Percentiles rank a stretch among this genome's conserved stretches.
These are phyloP conservation scores for Diaporthe australafricana DNA, from an alignment of 2,329 filamentous ascomycete species.

Conservation along the genomic window DNA sequence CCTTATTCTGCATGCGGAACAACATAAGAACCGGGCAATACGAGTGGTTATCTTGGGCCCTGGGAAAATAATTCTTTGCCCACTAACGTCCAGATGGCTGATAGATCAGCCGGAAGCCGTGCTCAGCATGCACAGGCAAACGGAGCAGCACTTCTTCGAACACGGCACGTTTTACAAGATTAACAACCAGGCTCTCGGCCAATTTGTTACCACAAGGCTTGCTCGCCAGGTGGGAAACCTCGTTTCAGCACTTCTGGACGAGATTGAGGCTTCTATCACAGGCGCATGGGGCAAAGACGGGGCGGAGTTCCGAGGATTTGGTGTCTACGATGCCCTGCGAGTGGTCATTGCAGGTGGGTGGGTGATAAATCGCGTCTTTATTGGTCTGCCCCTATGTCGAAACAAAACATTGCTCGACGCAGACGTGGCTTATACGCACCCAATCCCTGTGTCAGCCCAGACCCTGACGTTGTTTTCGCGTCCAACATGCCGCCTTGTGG, in stretches of 20 bases:
- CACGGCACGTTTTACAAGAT: slow-evolving; percentile 46
- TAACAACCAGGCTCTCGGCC: slow-evolving; percentile 44
- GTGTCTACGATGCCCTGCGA: slow-evolving; percentile 48
- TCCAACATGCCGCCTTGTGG: slow-evolving; percentile 36
- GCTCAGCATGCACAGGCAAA: slow-evolving; percentile 47
- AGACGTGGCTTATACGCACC: slow-evolving; percentile 2
- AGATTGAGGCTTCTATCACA: slow-evolving; percentile 42
- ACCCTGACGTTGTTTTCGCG: slow-evolving; percentile 37
- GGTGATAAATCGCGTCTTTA: slow-evolving; percentile 45
- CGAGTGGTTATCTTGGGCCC: slow-evolving; percentile 42
- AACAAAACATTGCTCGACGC: neutral
- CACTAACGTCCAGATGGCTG: slow-evolving; percentile 42
- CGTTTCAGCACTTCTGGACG: slow-evolving; percentile 45
- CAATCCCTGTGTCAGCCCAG: slow-evolving; percentile 31
- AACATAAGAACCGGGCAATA: slow-evolving; percentile 41
- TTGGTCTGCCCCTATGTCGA: slow-evolving; percentile 45
- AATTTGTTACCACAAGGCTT: slow-evolving; percentile 46
- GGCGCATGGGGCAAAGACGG: slow-evolving; percentile 45
- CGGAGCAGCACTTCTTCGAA: slow-evolving; percentile 47
- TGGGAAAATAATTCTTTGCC: slow-evolving; percentile 44
- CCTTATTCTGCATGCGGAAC: slow-evolving; percentile 37
- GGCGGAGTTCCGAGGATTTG: slow-evolving; percentile 45
- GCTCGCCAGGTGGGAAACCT: slow-evolving; percentile 45
- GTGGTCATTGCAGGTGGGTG: slow-evolving; percentile 42
- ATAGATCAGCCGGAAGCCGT: slow-evolving; percentile 45